Base-by-base conservation (phyloP, 108 stramenopile species). In the Conticribra weissflogii region DNA sequence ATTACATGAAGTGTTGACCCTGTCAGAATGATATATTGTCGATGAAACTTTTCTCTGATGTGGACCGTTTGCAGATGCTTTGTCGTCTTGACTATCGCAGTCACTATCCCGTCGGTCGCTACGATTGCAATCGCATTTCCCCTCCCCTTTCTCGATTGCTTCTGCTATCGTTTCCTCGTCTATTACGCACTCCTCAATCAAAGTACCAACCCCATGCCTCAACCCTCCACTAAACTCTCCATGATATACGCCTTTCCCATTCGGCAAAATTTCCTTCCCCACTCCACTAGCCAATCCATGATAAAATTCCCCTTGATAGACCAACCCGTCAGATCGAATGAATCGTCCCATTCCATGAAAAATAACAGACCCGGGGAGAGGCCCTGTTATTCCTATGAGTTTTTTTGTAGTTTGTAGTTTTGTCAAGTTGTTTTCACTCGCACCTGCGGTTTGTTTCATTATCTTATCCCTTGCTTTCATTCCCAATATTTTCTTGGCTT, bases 201-300 rank as follows among this genome's bases (percentile, higher is more conserved):
- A 66, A 17, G 74, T 76, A 3, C 80, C 80, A 1, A 71, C 55
- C 14, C 80, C 80, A 71, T 76, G 59, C 21, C 63, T 54, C 63
- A 76, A 28, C 0, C 80, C 80, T 18, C 47, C 32, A 19, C 16
- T 8, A 54, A 66, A 81, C 44, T 76, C 75, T 14, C 80, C 80
- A 17, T 72, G 51, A 54, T 72, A 81, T 9, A 60, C 27, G 0
- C 74, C 67, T 9, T 47, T 28, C 3, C 70, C 70, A 22, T 53
- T 8, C 2, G 63, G 69, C 21, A 65, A 57, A 1, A 48, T 60
- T 41, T 81, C 80, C 30, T 48, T 58, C 7, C 80, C 80, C 27
- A 66, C 69, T 22, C 80, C 80, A 48, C 63, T 23, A 21, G 59
- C 54, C 21, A 71, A 56, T 2, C 80, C 80, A 5, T 45, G 7